Percentiles rank a stretch among this genome's conserved stretches.
phyloP scores from a whole-genome alignment of 345 rosid species.

The Aquilaria sinensis region DNA sequence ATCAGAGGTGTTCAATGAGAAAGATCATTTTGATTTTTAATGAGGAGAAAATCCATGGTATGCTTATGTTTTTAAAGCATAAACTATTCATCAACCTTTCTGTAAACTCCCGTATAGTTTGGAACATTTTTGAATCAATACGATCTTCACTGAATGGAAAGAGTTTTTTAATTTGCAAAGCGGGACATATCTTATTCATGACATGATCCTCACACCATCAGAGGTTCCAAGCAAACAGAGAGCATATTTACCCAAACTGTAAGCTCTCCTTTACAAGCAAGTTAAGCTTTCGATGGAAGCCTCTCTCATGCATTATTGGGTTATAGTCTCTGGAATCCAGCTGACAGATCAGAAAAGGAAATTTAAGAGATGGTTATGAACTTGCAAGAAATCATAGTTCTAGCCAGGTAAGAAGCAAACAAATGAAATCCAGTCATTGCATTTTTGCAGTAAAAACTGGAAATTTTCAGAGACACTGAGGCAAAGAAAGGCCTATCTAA shows the following conservation, averaged over 20 bases:
- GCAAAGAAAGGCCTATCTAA: too few relatives aligned
- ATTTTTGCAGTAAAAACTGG: too few relatives aligned
- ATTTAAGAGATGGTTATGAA: constrained; percentile 2
- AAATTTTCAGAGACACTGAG: too few relatives aligned
- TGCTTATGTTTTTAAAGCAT: too few relatives aligned
- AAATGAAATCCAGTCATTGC: too few relatives aligned
- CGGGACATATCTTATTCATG: neutral
- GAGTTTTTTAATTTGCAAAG: neutral
- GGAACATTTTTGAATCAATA: neutral
- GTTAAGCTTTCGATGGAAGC: constrained; percentile 77
- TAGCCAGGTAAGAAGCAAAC: neutral
- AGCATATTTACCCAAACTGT: constrained; percentile 56
- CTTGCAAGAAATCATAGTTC: neutral
- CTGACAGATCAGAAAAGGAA: constrained; percentile 28
- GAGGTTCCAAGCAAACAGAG: constrained; percentile 7
- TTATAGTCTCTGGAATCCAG: constrained; percentile 64
- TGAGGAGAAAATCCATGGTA: too few relatives aligned
- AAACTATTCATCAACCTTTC: neutral
- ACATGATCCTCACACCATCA: too few relatives aligned
- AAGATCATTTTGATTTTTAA: neutral
- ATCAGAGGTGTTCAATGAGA: constrained; percentile 9
- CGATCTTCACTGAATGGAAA: neutral
- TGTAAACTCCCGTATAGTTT: neutral
- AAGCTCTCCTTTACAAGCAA: constrained; percentile 65
- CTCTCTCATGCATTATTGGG: constrained; percentile 71